Conservation (phyloP, 2,329 filamentous ascomycete genomes). For the Fusarium sp. region DNA sequence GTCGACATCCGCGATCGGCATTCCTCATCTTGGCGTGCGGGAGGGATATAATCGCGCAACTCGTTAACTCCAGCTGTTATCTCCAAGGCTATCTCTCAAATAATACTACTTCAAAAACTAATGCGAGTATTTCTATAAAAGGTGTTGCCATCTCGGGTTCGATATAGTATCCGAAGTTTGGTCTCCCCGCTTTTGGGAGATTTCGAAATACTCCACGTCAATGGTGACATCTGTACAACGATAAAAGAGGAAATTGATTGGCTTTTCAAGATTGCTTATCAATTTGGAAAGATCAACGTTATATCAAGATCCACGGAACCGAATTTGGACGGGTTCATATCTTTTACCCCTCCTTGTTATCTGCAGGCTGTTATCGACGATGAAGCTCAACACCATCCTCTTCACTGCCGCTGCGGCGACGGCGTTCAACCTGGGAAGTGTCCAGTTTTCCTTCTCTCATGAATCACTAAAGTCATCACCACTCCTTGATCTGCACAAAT, state of each 20-base stretch:
- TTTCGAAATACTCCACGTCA: neutral
- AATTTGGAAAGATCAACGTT: neutral
- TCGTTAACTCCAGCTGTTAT: accelerated
- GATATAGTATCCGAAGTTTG: neutral
- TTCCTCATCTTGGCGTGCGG: neutral
- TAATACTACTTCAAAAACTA: accelerated
- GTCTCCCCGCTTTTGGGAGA: neutral
- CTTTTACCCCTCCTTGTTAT: neutral
- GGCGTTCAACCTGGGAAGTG: neutral
- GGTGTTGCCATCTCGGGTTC: neutral
- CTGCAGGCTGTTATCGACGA: neutral
- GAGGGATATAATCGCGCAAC: neutral
- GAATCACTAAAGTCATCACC: accelerated
- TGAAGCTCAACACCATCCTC: neutral
- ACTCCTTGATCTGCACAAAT: neutral
- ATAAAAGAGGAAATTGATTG: neutral
- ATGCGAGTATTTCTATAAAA: neutral
- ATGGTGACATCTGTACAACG: neutral
- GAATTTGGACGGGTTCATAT: neutral
- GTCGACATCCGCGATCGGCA: neutral
- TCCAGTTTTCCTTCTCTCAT: neutral
- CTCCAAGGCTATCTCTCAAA: neutral
- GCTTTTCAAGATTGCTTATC: neutral
- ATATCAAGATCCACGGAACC: neutral
- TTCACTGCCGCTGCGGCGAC: neutral